A percentile compares a stretch with the other conserved stretches of the same genome.
Conservation (phyloP, 2,329 filamentous ascomycete genomes). For the Talaromyces piceae region DNA sequence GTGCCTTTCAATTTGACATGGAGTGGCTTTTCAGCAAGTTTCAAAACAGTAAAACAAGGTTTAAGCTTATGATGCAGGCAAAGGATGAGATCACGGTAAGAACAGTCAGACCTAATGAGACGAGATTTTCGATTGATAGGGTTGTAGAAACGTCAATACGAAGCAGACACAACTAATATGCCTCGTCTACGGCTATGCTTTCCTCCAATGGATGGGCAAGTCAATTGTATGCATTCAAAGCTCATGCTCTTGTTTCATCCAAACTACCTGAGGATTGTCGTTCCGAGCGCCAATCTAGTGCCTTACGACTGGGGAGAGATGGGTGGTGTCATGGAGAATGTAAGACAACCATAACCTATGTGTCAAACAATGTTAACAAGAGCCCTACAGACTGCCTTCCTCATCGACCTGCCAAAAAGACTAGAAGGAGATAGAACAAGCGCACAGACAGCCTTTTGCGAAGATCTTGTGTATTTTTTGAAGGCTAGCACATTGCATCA, state of each 20-base stretch:
- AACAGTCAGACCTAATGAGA: neutral
- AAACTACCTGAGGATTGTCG: slow-evolving; percentile 65
- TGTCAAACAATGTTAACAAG: neutral
- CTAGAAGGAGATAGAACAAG: slow-evolving; percentile 18
- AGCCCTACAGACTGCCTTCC: slow-evolving; percentile 61
- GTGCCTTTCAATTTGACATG: slow-evolving; percentile 79
- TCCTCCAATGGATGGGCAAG: slow-evolving; percentile 64
- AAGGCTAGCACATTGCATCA: slow-evolving; percentile 57
- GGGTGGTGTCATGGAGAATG: slow-evolving; percentile 68
- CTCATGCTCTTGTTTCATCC: slow-evolving; percentile 80
- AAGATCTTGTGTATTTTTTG: slow-evolving; percentile 65
- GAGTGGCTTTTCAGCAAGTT: slow-evolving; percentile 72
- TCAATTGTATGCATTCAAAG: slow-evolving; percentile 86
- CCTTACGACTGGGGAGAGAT: slow-evolving; percentile 84
- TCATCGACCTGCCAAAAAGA: slow-evolving; percentile 75
- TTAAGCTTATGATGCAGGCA: slow-evolving; percentile 58
- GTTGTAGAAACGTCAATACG: slow-evolving; percentile 30
- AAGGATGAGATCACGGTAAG: slow-evolving; percentile 41
- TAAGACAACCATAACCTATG: slow-evolving; percentile 22
- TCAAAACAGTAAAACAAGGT: slow-evolving; percentile 51
- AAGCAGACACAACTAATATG: slow-evolving; percentile 36
- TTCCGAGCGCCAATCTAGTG: slow-evolving; percentile 82
- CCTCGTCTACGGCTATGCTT: slow-evolving; percentile 63
- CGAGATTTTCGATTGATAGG: neutral
- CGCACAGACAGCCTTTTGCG: slow-evolving; percentile 52